Conservation (phyloP, 139 green algal species). For the Chlamydomonas sp. region DNA sequence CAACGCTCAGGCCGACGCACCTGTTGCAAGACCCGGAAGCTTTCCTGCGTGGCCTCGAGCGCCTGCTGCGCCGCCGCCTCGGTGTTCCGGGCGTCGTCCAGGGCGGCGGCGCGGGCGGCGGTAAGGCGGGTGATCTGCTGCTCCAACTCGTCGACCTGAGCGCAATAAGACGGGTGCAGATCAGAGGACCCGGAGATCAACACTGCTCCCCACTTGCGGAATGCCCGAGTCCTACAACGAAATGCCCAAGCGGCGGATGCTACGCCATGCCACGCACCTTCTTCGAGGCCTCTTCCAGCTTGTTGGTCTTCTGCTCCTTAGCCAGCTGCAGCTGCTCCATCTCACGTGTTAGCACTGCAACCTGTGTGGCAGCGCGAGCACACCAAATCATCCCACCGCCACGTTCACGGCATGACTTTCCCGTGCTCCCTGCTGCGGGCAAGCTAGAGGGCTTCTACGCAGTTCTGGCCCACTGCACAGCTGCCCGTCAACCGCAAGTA, state of each 20-base stretch:
- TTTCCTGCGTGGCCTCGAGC: conserved; percentile 4
- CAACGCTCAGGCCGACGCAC: not conserved
- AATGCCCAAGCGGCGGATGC: too few species aligned
- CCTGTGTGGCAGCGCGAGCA: not conserved
- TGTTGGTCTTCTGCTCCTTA: conserved; percentile 3
- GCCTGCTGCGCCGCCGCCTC: conserved; percentile 26
- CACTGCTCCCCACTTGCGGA: too few species aligned
- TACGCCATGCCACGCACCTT: not conserved
- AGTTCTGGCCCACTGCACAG: too few species aligned
- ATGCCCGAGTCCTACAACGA: too few species aligned
- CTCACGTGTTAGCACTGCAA: not conserved
- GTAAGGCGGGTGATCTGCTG: conserved; percentile 18
- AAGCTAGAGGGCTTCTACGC: too few species aligned
- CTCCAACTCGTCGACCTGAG: conserved; percentile 11
- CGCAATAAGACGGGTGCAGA: too few species aligned
- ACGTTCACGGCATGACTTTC: too few species aligned
- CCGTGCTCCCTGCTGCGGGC: too few species aligned
- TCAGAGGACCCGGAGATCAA: too few species aligned
- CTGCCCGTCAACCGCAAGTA: too few species aligned
- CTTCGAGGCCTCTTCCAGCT: not conserved
- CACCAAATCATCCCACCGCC: too few species aligned
- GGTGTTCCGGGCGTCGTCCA: conserved; percentile 27
- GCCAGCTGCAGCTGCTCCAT: conserved; percentile 3
- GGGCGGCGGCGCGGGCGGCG: not conserved
- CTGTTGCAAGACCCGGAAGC: conserved; percentile 16